Evolutionary conservation across 108 stramenopile species (phyloP), one percentile per base, ranked within the genome.

Genomic region (Nannochloropsis salina): DNA sequence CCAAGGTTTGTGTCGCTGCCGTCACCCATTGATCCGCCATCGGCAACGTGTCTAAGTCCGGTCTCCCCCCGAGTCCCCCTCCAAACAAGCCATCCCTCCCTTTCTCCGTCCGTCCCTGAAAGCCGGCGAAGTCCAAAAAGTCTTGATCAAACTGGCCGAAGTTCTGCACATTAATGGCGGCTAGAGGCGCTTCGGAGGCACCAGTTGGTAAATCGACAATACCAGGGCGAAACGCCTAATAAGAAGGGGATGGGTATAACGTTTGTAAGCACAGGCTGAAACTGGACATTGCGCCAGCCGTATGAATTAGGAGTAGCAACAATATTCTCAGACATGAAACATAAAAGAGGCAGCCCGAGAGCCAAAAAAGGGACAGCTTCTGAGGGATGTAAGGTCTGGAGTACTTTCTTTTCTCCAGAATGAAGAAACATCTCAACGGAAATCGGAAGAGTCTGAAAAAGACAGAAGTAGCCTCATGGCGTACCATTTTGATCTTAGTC

Each of bases 401-500:
- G 15, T 11, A 18, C 41, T 31, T 44, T 21, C 43, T 11, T 11
- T 20, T 31, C 6, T 31, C 83, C 42, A 6, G 18, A 18, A 20
- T 42, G 8, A 18, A 42, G 1, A 41, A 4, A 9, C 43, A 83
- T 45, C 1, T 40, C 44, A 45, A 18, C 44, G n/a, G 41, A 44
- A 83, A 41, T n/a, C 44, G 31, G 31, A 22, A 41, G 41, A 22
- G 41, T 41, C 18, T 18, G 42, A 41, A 18, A 18, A 22, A 6
- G 18, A 82, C 18, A 18, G 41, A 6, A 22, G 22, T 41, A 6
- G 6, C 5, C 5, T 0, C 21, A 41, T 20, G 5, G n/a, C 87
- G 5, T 79, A 88, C 89, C 95, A 97, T 96, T 90, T 98, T 96
- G 45, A 99, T 94, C 88, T 98, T 97, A 61, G 95, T 92, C 92